Evolutionary conservation across 192 early-diverging fungal species (phyloP), one percentile per base, ranked within the genome.

Genomic region (Coemansia reversa): DNA sequence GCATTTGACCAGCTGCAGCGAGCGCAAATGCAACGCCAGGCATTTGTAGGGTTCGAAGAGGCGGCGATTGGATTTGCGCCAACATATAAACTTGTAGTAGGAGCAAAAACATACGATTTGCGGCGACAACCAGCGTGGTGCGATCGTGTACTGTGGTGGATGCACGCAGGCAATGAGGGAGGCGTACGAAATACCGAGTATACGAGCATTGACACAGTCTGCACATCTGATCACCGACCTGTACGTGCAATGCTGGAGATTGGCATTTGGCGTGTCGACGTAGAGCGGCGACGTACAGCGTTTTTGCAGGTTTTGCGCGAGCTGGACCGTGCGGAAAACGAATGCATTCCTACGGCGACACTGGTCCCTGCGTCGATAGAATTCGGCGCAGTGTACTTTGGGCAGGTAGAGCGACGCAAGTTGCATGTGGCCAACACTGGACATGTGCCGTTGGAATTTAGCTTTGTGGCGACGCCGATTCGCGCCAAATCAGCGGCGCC

Each of bases 31-130:
- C 79, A 85, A 30, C 81, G 82, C 32, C 84, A 88, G 61, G 88
- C 91, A 1, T 97, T 99, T 72, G 75, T 67, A n/a, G 90, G 87
- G 27, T 99, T 95, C 66, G 77, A 93, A 14, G 97, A 99, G 69
- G 88, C 84, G 2, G 52, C 72, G 0, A 87, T 98, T 33, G 66
- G 39, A 0, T 98, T 98, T 77, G 67, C 70, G 7, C 97, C 97
- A 0, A 95, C 95, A 0, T 98, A 95, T 84, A 97, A 98, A 73
- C 96, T 88, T 62, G 90, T 95, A 57, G 74, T 91, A 51, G 94
- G 95, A 0, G 96, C 92, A 0, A 76, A 70, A 50, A 76, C 63
- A 8, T 97, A 89, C 69, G 95, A 99, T 69, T 86, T 88, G 1
- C 90, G 87, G 84, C 84, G 97, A 28, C 76, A 88, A 4, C 97